Evolutionary conservation across 805 yeast genomes (phyloP), one percentile per base, ranked within the genome.

Genomic region (Saccharomycopsis amapae): DNA sequence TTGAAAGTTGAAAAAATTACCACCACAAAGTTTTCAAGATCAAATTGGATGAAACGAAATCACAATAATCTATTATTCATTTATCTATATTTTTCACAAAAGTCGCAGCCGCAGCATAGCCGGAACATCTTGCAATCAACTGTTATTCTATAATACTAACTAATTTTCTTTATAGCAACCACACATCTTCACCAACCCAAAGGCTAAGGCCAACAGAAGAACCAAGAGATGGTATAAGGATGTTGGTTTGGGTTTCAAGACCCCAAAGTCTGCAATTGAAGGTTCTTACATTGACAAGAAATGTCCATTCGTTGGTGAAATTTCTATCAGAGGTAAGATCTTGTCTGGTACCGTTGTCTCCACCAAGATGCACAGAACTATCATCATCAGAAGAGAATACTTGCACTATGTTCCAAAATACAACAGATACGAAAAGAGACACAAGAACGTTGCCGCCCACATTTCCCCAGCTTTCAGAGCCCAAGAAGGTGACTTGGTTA

Each of bases 401-500:
- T 86, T 93, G 72, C 99, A 93, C 80, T 93, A 87, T 79, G 85
- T 93, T 73, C 95, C 97, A 75, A 93, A 93, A 84, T 93, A 93
- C 81, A 93, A 90, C 95, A 89, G 99, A 85, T 93, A 88, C 86
- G 99, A 93, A 81, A 93, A 93, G 86, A 88, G 99, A 81, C 99
- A 93, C 86, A 93, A 93, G 93, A 93, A 93, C 84, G 81, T 93
- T 58, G 94, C 99, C 72, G 99, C 96, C 66, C 99, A 93, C 79
- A 86, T 93, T 67, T 90, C 97, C 60, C 99, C 99, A 77, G 97
- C 97, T 75, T 93, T 93, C 97, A 94, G 99, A 79, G 96, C 90
- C 64, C 76, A 76, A 72, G 97, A 89, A 72, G 99, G 98, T 81
- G 99, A 93, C 70, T 78, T 84, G 60, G 98, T 93, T 66, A 89